Percentiles rank a stretch among this genome's conserved stretches.
Evolutionary conservation across 2,329 filamentous ascomycete genomes (phyloP).

Genomic region (Cordyceps farinosa): DNA sequence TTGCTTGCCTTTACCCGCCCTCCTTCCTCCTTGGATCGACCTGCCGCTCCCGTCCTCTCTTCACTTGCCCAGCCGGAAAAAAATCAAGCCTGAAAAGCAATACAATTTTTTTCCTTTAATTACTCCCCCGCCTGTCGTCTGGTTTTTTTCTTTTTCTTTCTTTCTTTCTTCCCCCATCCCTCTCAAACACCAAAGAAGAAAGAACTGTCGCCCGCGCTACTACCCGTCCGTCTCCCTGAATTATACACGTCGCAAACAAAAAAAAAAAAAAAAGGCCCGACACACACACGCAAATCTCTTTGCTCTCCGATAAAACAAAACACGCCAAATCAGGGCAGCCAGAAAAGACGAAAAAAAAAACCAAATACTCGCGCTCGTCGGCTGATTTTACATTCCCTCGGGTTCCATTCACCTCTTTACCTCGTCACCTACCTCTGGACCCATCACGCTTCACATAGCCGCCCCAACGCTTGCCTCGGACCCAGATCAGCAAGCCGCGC

Average conservation of each 20-base stretch:
- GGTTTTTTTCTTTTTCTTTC: neutral
- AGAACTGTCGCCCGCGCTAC: neutral
- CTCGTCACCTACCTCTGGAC: neutral
- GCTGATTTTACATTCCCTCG: neutral
- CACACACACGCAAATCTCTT: neutral
- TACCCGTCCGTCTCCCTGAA: conserved; percentile 1
- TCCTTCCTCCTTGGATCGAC: conserved; percentile 9
- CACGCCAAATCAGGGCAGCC: conserved; percentile 9
- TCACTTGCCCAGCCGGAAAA: conserved; percentile 2
- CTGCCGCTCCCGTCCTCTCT: neutral
- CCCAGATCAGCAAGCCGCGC: conserved; percentile 9
- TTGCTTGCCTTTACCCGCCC: neutral
- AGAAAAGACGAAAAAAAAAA: neutral
- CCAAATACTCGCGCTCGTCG: neutral
- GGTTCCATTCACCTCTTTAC: neutral
- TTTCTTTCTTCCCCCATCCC: neutral
- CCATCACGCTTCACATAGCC: conserved; percentile 12
- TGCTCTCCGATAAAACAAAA: neutral
- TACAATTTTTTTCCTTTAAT: neutral
- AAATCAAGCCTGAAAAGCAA: neutral
- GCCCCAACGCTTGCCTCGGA: conserved; percentile 15
- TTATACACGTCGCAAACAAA: neutral
- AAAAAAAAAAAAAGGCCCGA: neutral
- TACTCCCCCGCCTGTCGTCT: neutral
- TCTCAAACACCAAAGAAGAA: neutral